Evolutionary conservation across 495 filamentous ascomycete species (phyloP).

Genomic region (Usnea hakonensis): DNA sequence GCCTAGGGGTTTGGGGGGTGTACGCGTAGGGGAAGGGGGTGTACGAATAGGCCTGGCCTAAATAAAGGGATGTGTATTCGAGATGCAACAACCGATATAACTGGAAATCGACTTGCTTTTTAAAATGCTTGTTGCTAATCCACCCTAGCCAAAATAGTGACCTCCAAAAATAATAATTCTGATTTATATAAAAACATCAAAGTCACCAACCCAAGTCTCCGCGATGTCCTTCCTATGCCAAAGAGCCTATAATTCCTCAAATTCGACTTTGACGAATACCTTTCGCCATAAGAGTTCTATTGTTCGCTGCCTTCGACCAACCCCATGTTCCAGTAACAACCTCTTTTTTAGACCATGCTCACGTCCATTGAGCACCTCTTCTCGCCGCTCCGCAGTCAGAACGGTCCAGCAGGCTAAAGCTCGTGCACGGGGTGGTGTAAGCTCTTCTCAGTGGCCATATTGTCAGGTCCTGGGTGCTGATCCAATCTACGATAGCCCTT

Average conservation of each 20-base stretch:
- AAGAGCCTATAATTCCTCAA: neutral
- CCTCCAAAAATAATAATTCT: neutral
- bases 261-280: neutral
- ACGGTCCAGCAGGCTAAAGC: slow-evolving; percentile 17
- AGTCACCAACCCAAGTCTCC: neutral
- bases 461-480: neutral
- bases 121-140: neutral
- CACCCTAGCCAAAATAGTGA: neutral
- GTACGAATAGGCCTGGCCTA: too few relatives aligned
- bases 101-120: too few relatives aligned
- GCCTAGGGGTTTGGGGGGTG: too few relatives aligned
- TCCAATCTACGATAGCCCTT: slow-evolving; percentile 49
- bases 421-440: slow-evolving; percentile 30
- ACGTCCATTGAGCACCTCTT: slow-evolving; percentile 12
- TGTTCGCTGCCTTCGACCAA: slow-evolving; percentile 2
- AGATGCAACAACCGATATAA: too few relatives aligned
- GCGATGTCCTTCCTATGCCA: slow-evolving; percentile 12
- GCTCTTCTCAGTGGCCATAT: neutral
- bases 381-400: slow-evolving; percentile 15
- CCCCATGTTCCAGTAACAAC: neutral
- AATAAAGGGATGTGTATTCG: too few relatives aligned
- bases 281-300: neutral
- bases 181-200: too few relatives aligned
- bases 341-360: neutral
- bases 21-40: too few relatives aligned